phyloP scores from a whole-genome alignment of 805 yeast genomes.

The Teunomyces cretensis region DNA sequence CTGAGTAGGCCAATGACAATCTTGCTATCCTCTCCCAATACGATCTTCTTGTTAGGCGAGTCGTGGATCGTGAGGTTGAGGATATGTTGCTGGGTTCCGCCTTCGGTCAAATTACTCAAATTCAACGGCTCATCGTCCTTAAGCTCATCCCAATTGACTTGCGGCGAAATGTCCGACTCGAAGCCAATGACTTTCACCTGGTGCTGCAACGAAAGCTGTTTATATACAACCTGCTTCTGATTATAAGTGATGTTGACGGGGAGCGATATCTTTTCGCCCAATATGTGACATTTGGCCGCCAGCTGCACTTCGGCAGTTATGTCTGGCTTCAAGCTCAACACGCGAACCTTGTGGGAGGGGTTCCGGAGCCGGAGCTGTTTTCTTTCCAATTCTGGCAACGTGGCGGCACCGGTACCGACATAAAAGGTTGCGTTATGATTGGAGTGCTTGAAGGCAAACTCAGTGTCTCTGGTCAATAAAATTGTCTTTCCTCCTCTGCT shows the following conservation, averaged over 20 bases:
- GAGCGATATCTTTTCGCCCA: conserved; percentile 31
- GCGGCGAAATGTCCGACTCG: conserved; percentile 16
- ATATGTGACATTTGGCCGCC: conserved; percentile 13
- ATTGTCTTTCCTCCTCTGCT: not conserved
- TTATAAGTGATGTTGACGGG: conserved; percentile 20
- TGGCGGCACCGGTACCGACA: not conserved
- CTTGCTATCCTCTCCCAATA: conserved; percentile 7
- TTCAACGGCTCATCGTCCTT: conserved; percentile 42
- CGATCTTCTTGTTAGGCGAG: conserved; percentile 14
- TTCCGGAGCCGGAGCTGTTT: not conserved
- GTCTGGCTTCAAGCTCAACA: conserved; percentile 22
- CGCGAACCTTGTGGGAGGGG: not conserved
- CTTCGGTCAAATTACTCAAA: conserved; percentile 15
- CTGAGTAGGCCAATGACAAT: conserved; percentile 24
- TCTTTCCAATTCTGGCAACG: not conserved
- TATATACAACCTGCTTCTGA: conserved; percentile 16
- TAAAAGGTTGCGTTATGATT: not conserved
- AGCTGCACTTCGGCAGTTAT: conserved; percentile 12
- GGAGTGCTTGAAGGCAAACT: not conserved
- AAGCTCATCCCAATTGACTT: conserved; percentile 31
- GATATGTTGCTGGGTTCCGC: conserved; percentile 6
- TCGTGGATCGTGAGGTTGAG: conserved; percentile 24
- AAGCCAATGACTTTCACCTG: conserved; percentile 18
- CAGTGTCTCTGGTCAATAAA: not conserved
- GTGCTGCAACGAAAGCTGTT: conserved; percentile 20